phyloP scores from a whole-genome alignment of 768 basidiomycete species.

The Xerocomellus dryophilus region DNA sequence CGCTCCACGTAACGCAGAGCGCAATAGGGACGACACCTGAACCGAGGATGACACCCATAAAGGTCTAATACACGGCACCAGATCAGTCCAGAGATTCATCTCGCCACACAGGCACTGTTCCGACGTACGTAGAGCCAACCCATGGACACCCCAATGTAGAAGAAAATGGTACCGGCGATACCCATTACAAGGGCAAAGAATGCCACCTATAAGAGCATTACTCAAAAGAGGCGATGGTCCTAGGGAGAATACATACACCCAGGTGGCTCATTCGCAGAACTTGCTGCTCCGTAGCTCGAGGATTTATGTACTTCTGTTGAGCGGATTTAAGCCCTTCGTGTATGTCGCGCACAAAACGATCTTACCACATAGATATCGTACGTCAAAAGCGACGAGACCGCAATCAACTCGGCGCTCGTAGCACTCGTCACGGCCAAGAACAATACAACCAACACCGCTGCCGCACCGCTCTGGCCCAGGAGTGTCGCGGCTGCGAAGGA shows the following conservation, averaged over 20 bases:
- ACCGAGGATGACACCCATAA: conserved; percentile 86
- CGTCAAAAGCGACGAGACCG: conserved; percentile 78
- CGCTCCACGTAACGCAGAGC: conserved; percentile 78
- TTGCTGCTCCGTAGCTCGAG: conserved; percentile 70
- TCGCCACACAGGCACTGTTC: background rate
- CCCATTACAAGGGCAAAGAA: conserved; percentile 77
- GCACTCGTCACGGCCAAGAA: conserved; percentile 88
- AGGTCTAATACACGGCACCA: conserved; percentile 47
- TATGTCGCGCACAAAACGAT: background rate
- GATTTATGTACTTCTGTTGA: conserved; percentile 72
- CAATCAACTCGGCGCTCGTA: conserved; percentile 87
- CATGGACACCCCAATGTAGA: conserved; percentile 87
- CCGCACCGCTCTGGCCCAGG: conserved; percentile 76
- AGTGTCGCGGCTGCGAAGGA: conserved; percentile 81
- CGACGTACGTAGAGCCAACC: conserved; percentile 84
- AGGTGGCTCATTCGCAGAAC: conserved; percentile 66
- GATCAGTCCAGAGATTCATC: background rate
- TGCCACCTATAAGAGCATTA: conserved; percentile 44
- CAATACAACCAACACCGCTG: conserved; percentile 72
- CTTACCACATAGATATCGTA: conserved; percentile 81
- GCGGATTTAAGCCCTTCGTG: background rate
- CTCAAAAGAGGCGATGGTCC: background rate
- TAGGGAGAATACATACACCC: conserved; percentile 42
- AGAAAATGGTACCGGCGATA: conserved; percentile 81
- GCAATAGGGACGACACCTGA: conserved; percentile 87